Evolutionary conservation across 345 rosid species (phyloP).

Genomic region (Anastatica hierochuntica): DNA sequence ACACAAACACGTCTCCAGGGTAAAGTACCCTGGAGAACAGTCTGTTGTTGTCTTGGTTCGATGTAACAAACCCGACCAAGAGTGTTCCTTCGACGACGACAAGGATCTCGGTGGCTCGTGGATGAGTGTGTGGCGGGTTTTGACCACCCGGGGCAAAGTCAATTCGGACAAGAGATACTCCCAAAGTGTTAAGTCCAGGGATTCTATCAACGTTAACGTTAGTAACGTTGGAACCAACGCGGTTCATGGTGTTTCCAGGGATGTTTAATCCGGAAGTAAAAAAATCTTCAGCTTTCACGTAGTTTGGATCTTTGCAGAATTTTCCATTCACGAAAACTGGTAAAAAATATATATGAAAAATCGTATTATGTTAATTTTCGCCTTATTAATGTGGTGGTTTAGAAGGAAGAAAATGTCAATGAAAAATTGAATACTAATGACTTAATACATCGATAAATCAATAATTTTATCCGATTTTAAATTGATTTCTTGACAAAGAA

Average conservation of each 20-base stretch:
- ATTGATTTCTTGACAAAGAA: too few species aligned
- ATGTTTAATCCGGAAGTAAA: constrained; percentile 23
- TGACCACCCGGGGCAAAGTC: constrained; percentile 30
- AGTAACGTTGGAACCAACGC: constrained; percentile 30
- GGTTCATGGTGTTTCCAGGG: constrained; percentile 20
- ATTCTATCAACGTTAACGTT: constrained; percentile 23
- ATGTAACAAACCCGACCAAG: constrained; percentile 30
- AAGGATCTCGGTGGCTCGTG: constrained; percentile 30
- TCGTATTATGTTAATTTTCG: background rate
- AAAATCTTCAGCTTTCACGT: constrained; percentile 26
- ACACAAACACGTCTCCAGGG: constrained; percentile 44
- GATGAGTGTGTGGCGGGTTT: constrained; percentile 33
- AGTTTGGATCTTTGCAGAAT: constrained; percentile 30
- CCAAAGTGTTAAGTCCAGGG: constrained; percentile 28
- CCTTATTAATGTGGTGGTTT: too few species aligned
- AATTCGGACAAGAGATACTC: constrained; percentile 27
- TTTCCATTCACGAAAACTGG: constrained; percentile 33
- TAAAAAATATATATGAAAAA: background rate
- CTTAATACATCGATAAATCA: too few species aligned
- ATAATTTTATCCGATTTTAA: too few species aligned
- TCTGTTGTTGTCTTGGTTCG: constrained; percentile 29
- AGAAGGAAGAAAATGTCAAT: too few species aligned
- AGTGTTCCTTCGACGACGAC: constrained; percentile 28
- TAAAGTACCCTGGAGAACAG: constrained; percentile 35
- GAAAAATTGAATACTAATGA: too few species aligned